These are phyloP conservation scores for Neonectria ditissima DNA, from an alignment of 2,329 filamentous ascomycete species.

Conservation along the genomic window DNA sequence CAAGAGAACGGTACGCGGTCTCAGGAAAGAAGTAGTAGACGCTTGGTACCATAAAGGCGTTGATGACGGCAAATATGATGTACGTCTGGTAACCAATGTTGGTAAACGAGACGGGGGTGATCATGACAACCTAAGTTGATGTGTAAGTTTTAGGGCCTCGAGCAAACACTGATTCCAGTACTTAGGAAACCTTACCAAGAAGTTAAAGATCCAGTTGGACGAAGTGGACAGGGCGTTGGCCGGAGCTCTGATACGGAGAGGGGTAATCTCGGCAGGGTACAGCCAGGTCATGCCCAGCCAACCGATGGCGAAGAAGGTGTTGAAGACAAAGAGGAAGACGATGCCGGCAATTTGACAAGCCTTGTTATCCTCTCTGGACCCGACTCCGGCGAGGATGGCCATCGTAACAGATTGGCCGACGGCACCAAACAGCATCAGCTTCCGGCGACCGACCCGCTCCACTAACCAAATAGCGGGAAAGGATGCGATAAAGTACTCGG, in stretches of 20 bases:
- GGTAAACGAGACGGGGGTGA: constrained; percentile 69
- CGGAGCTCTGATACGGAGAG: constrained; percentile 73
- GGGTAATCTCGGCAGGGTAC: constrained; percentile 75
- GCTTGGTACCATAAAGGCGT: constrained; percentile 67
- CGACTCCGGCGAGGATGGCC: constrained; percentile 70
- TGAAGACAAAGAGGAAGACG: constrained; percentile 74
- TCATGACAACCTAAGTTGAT: constrained; percentile 64
- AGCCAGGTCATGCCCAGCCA: constrained; percentile 72
- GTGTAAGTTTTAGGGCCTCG: neutral
- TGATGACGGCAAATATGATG: constrained; percentile 75
- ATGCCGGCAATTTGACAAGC: constrained; percentile 70
- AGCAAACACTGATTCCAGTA: constrained; percentile 25
- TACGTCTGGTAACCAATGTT: constrained; percentile 71
- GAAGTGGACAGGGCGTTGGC: constrained; percentile 68
- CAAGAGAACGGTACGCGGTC: constrained; percentile 71
- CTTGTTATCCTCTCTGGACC: constrained; percentile 60
- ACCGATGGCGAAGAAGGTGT: constrained; percentile 68
- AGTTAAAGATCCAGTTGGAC: constrained; percentile 74
- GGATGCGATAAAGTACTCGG: constrained; percentile 71
- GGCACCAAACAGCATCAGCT: constrained; percentile 78
- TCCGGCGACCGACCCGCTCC: constrained; percentile 74
- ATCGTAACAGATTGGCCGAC: constrained; percentile 72
- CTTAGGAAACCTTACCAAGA: constrained; percentile 55
- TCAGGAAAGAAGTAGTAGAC: constrained; percentile 75
- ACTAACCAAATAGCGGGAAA: constrained; percentile 72